These are phyloP conservation scores for Botrytis porri DNA, from an alignment of 2,329 filamentous ascomycete genomes.

Conservation along the genomic window DNA sequence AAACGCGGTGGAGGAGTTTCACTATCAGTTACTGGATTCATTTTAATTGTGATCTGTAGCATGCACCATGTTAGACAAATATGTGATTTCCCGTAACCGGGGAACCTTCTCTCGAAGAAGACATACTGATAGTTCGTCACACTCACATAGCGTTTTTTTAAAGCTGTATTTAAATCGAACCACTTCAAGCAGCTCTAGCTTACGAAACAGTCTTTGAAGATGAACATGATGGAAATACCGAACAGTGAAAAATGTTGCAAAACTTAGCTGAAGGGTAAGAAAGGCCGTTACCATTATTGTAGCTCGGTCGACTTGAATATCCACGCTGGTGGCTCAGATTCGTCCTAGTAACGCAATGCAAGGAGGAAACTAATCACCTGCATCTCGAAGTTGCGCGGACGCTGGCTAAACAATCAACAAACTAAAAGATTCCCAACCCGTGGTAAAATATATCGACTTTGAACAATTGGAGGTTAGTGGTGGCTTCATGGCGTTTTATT, in stretches of 20 bases:
- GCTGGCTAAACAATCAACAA: background rate
- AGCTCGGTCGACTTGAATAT: background rate
- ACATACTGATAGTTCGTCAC: background rate
- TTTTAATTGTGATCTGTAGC: background rate
- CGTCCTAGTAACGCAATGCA: background rate
- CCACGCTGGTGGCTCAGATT: background rate
- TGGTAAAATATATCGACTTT: background rate
- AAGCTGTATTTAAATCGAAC: background rate
- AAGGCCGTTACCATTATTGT: background rate
- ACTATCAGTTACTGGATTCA: background rate
- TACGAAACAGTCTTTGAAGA: background rate
- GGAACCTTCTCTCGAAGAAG: background rate
- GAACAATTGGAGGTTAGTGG: background rate
- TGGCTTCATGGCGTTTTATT: background rate
- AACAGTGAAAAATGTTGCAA: background rate
- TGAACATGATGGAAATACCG: background rate
- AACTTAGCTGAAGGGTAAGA: background rate
- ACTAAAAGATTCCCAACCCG: background rate
- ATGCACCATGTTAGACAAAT: background rate
- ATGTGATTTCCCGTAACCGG: background rate
- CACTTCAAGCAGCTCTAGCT: background rate
- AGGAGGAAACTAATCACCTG: background rate
- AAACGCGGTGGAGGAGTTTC: background rate
- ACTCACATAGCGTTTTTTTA: background rate
- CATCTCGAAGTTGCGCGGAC: background rate